Evolutionary conservation across 2,329 filamentous ascomycete genomes (phyloP).

Genomic region (Penicillium sp.): DNA sequence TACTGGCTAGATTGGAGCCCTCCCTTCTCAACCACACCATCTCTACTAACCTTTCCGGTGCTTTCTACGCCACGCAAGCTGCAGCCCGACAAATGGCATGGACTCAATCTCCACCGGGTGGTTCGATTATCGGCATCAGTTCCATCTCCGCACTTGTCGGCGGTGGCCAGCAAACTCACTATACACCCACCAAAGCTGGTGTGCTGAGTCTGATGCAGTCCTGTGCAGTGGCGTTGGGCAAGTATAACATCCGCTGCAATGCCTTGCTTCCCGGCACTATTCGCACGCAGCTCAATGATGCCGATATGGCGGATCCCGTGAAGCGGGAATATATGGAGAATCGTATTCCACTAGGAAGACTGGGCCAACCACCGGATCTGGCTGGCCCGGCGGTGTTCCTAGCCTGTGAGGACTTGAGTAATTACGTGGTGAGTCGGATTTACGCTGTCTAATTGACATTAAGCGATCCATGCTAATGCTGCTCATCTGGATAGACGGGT

Average conservation of each 20-base stretch:
- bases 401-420: conserved; percentile 72
- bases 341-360: conserved; percentile 72
- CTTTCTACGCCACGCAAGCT: conserved; percentile 84
- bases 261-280: conserved; percentile 80
- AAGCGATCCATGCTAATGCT: not conserved
- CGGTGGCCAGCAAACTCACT: conserved; percentile 75
- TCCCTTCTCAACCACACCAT: conserved; percentile 70
- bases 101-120: conserved; percentile 64
- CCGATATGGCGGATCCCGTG: conserved; percentile 68
- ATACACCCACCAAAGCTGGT: conserved; percentile 85
- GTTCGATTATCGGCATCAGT: conserved; percentile 63
- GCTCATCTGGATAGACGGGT: conserved; percentile 54
- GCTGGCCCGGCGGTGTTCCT: conserved; percentile 83
- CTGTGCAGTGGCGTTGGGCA: conserved; percentile 72
- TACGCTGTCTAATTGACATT: not conserved
- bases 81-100: conserved; percentile 81
- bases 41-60: conserved; percentile 77
- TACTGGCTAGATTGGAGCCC: conserved; percentile 54
- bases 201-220: conserved; percentile 80
- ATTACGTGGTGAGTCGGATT: conserved; percentile 61
- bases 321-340: conserved; percentile 78
- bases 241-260: conserved; percentile 75
- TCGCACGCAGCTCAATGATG: conserved; percentile 78
- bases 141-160: conserved; percentile 52
- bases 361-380: conserved; percentile 70